Evolutionary conservation across 164 flowering plant genomes (phyloP), one percentile per base, ranked within the genome.

Genomic region (Vitis rotundifolia): DNA sequence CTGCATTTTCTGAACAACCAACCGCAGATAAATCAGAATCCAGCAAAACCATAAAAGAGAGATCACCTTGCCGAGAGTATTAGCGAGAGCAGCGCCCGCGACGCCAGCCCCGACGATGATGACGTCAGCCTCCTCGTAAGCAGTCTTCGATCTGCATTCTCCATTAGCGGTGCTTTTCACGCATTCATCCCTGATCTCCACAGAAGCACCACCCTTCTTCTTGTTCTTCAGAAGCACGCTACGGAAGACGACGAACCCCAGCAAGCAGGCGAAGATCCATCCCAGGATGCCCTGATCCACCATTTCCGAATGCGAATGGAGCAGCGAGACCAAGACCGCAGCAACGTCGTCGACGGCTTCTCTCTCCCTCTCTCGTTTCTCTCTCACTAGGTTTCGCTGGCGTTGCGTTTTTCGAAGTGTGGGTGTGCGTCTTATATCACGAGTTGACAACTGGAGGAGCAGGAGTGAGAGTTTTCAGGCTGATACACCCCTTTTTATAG

Each of bases 71-170:
- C 85, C 98, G 7, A 93, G 91, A 22, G 98, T 91, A 73, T 87
- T 78, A 74, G 98, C 97, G 13, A 93, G 88, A 73, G 98, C 98
- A 2, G 95, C 64, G 48, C 98, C 98, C 49, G 94, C 98, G n/a
- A 93, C 97, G 59, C 98, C 98, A 16, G 98, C 98, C 9, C 98
- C 98, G 15, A 93, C 98, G 55, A 93, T 75, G 70, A 93, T 82
- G 51, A 93, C 89, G 63, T 93, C 89, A 53, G 66, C 78, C 47
- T 68, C 91, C 48, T 64, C 64, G n/a, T 13, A 37, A 3, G 44
- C 81, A 58, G 60, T 63, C 11, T 11, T 65, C 57, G 86, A 82
- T 73, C 77, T 44, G 70, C 78, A 63, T 75, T 84, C 82, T 31
- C 77, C 76, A 49, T 18, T 37, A 14, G 22, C 8, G 22, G 61